Percentiles rank a stretch among this genome's conserved stretches.
Conservation (phyloP, 1,284 basidiomycete species). For the Ustilago cynodontis region DNA sequence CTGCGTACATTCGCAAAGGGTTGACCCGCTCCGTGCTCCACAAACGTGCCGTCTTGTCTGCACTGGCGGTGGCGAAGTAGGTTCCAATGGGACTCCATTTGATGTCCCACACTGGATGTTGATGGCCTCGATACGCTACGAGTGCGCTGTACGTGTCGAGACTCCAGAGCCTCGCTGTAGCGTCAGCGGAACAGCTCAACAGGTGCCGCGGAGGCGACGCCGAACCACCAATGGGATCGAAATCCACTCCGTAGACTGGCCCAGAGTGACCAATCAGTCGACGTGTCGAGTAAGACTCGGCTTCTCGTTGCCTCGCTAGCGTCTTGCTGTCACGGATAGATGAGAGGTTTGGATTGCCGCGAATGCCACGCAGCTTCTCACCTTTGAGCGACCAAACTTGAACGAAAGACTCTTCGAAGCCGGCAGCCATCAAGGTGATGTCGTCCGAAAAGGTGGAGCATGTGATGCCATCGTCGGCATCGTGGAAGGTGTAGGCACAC, state of each 20-base stretch:
- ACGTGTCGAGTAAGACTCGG: conserved; percentile 71
- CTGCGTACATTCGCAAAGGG: conserved; percentile 91
- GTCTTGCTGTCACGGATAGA: conserved; percentile 75
- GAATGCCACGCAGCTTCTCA: conserved; percentile 83
- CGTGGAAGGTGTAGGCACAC: conserved; percentile 68
- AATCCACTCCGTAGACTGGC: conserved; percentile 92
- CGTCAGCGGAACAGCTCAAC: conserved; percentile 92
- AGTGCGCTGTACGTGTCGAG: conserved; percentile 93
- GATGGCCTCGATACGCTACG: conserved; percentile 93
- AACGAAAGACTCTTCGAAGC: conserved; percentile 95
- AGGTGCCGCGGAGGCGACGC: conserved; percentile 86
- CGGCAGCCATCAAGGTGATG: conserved; percentile 92
- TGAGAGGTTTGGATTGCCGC: conserved; percentile 80
- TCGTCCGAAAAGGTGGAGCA: conserved; percentile 91
- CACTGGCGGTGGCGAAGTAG: conserved; percentile 96
- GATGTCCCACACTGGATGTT: conserved; percentile 98
- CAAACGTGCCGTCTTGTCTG: conserved; percentile 92
- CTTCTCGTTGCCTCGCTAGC: conserved; percentile 55
- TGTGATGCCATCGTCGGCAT: conserved; percentile 74
- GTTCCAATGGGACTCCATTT: conserved; percentile 97
- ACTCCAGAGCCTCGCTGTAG: conserved; percentile 92
- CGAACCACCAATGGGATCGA: conserved; percentile 90
- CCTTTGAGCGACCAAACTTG: conserved; percentile 95
- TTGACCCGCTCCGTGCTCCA: conserved; percentile 94
- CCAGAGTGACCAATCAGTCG: conserved; percentile 97